Percentiles rank a stretch among this genome's conserved stretches.
Conservation (phyloP, 108 stramenopile genomes). For the Skeletonema menzelii region DNA sequence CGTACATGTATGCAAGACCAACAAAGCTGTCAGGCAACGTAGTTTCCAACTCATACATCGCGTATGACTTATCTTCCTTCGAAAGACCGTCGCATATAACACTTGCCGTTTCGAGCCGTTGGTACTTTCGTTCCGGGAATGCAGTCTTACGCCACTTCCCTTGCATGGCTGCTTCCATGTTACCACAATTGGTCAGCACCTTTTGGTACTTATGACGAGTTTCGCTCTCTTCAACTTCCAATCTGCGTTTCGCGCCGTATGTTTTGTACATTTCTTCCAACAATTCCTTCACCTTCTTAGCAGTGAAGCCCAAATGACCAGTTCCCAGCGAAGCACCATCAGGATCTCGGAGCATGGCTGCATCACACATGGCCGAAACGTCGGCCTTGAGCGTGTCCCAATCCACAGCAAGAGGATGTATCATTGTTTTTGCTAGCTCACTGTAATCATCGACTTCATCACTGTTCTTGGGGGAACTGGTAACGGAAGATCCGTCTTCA, state of each 20-base stretch:
- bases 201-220: slow-evolving; percentile 52
- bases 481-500: background rate
- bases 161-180: slow-evolving; percentile 79
- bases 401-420: slow-evolving; percentile 67
- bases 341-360: slow-evolving; percentile 55
- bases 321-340: slow-evolving; percentile 29
- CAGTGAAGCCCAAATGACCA: slow-evolving; percentile 60
- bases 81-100: slow-evolving; percentile 81
- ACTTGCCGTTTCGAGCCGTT: slow-evolving; percentile 59
- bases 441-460: slow-evolving; percentile 11
- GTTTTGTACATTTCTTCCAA: slow-evolving; percentile 67
- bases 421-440: slow-evolving; percentile 39
- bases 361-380: slow-evolving; percentile 72
- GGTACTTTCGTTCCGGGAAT: slow-evolving; percentile 80
- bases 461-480: background rate
- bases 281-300: slow-evolving; percentile 61
- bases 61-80: slow-evolving; percentile 73
- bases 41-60: slow-evolving; percentile 76
- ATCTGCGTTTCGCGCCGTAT: slow-evolving; percentile 53
- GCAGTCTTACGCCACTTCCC: slow-evolving; percentile 63
- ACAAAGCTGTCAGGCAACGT: slow-evolving; percentile 77
- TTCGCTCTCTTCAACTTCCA: slow-evolving; percentile 67
- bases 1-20: slow-evolving; percentile 77
- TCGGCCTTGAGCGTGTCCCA: slow-evolving; percentile 76
- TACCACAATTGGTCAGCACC: slow-evolving; percentile 46